Evolutionary conservation across 352 stramenopile genomes (phyloP), one percentile per base, ranked within the genome.

Genomic region (Pythium rishiriense): DNA sequence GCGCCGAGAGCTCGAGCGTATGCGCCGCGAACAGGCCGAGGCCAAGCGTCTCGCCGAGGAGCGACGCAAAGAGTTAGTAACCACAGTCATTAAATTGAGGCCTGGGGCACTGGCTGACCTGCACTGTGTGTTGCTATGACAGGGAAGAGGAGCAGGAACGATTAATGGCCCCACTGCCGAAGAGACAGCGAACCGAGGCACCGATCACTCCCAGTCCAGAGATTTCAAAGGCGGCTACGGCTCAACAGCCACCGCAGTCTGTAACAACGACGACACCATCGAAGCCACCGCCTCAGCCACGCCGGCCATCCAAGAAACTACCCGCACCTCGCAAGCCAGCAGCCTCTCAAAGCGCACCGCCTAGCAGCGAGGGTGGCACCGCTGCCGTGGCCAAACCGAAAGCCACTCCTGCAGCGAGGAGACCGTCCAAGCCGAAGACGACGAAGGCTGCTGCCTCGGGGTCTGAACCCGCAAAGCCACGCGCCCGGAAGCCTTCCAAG

Each of bases 21-120:
- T 80, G 26, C 72, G 64, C 9, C 65, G 61, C 43, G 58, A 73
- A 29, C 66, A 66, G 33, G 68, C 72, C 26, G 58, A 65, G 48
- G 62, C 74, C 17, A 74, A 74, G 68, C 58, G 45, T 17, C 62
- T 75, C 4, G 68, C 70, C 15, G 76, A 82, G 15, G 45, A 70
- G 56, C 75, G 72, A 58, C 81, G 65, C 47, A 56, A 60, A 53
- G 55, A 75, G 66, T 72, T 39, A 19, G 66, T 43, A 6, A 39
- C 33, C 17, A 39, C 11, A n/a, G n/a, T n/a, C n/a, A n/a, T n/a
- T n/a, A n/a, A n/a, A n/a, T n/a, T n/a, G n/a, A n/a, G n/a, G n/a
- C n/a, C n/a, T n/a, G n/a, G n/a, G n/a, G n/a, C n/a, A n/a, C n/a
- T n/a, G n/a, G n/a, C 24, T 28, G 10, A 19, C 11, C 0, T 21